Conservation (phyloP, 352 stramenopile species). For the Phytophthora ohioensis region DNA sequence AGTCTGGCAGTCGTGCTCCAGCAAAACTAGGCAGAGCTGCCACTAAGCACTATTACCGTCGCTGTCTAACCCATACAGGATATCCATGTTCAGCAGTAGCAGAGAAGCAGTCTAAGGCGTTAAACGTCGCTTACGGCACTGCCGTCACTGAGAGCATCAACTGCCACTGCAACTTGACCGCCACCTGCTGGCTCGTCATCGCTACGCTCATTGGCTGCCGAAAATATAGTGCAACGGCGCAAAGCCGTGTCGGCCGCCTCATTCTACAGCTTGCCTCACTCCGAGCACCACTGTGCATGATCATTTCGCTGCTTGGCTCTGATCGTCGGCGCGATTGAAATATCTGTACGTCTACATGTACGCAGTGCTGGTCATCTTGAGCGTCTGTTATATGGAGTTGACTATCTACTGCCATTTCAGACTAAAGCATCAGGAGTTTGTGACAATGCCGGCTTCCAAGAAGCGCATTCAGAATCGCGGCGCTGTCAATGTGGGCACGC, state of each 20-base stretch:
- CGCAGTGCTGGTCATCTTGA: not conserved
- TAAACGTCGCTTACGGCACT: too few species aligned
- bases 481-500: conserved; percentile 49
- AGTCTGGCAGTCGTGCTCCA: too few species aligned
- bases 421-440: conserved; percentile 4
- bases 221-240: conserved; percentile 19
- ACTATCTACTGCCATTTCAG: conserved; percentile 24
- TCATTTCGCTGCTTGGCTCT: not conserved
- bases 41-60: too few species aligned
- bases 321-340: not conserved
- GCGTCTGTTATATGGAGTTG: conserved; percentile 26
- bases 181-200: conserved; percentile 11
- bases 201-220: conserved; percentile 27
- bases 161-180: not conserved
- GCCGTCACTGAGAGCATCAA: not conserved
- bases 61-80: too few species aligned
- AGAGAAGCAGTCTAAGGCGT: too few species aligned
- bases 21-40: too few species aligned
- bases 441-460: conserved; percentile 75
- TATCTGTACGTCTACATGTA: conserved; percentile 6
- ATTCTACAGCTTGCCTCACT: conserved; percentile 9
- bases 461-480: conserved; percentile 78
- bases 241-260: conserved; percentile 4
- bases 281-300: not conserved
- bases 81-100: too few species aligned